Evolutionary conservation across 2,329 filamentous ascomycete genomes (phyloP).

Genomic region (Talaromyces pinophilus): DNA sequence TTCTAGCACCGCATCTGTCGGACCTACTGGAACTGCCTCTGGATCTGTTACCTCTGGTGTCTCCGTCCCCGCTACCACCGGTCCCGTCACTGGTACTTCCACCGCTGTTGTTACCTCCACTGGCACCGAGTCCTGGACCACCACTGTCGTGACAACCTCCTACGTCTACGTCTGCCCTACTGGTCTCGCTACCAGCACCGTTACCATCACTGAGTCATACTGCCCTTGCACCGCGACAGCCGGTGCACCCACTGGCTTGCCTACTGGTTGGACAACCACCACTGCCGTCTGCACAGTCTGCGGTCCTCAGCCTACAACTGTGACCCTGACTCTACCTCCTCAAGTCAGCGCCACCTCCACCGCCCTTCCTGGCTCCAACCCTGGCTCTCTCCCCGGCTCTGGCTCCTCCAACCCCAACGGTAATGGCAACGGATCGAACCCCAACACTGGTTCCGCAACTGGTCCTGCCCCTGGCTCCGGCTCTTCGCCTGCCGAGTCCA

Average conservation of each 20-base stretch:
- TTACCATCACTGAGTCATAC: constrained; percentile 30
- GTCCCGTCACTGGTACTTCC: constrained; percentile 5
- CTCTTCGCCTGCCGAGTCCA: background rate
- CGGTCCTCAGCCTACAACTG: constrained; percentile 28
- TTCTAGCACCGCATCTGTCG: constrained; percentile 9
- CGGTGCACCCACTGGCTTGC: constrained; percentile 21
- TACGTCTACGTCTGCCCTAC: constrained; percentile 35
- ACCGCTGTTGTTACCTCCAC: constrained; percentile 18
- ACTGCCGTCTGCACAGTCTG: constrained; percentile 30
- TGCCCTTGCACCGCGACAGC: constrained; percentile 27
- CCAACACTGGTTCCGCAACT: constrained; percentile 4
- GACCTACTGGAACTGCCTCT: constrained; percentile 16
- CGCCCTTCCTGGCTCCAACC: constrained; percentile 17
- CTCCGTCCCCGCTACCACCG: constrained; percentile 17
- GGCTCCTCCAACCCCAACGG: constrained; percentile 4
- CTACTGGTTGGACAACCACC: constrained; percentile 25
- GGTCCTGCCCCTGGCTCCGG: constrained; percentile 1
- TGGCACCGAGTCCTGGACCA: constrained; percentile 24
- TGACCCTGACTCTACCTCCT: constrained; percentile 25
- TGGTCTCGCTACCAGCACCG: constrained; percentile 32
- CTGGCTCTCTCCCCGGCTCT: constrained; percentile 13
- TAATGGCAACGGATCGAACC: constrained; percentile 12
- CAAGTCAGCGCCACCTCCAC: constrained; percentile 22
- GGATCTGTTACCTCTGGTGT: constrained; percentile 16
- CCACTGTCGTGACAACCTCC: constrained; percentile 30